These are phyloP conservation scores for Diplodia scrobiculata DNA, from an alignment of 2,329 filamentous ascomycete genomes.

Conservation along the genomic window DNA sequence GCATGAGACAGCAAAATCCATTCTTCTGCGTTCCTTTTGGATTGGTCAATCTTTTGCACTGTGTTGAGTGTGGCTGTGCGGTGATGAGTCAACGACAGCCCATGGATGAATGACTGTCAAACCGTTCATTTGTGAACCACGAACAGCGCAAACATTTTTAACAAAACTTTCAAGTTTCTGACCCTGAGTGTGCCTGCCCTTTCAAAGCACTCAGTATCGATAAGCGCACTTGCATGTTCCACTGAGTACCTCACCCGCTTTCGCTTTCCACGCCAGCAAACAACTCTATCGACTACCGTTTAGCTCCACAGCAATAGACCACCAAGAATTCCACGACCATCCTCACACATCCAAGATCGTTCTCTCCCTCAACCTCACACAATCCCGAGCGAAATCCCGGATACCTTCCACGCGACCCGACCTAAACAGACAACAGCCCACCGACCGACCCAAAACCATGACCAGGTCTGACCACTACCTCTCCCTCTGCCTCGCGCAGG, in stretches of 20 bases:
- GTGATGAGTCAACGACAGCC: conserved; percentile 3
- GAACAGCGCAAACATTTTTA: background rate
- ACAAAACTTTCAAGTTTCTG: background rate
- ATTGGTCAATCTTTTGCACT: background rate
- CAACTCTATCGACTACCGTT: background rate
- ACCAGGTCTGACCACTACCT: conserved; percentile 53
- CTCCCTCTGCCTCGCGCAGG: conserved; percentile 56
- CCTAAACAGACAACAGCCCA: background rate
- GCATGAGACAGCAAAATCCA: conserved; percentile 5
- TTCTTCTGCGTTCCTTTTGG: background rate
- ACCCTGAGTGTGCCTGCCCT: background rate
- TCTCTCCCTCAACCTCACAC: background rate
- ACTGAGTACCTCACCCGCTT: background rate
- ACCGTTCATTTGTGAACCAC: background rate
- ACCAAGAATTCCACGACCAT: background rate
- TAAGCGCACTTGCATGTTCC: background rate
- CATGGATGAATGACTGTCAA: background rate
- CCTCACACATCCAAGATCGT: background rate
- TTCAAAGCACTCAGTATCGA: background rate
- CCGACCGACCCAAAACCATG: conserved; percentile 35
- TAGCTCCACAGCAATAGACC: background rate
- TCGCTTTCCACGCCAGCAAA: background rate
- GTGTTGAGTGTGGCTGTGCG: background rate
- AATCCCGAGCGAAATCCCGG: background rate
- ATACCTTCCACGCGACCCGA: background rate